These are phyloP conservation scores for Endoconidiophora polonica DNA, from an alignment of 2,329 filamentous ascomycete species.

Conservation along the genomic window DNA sequence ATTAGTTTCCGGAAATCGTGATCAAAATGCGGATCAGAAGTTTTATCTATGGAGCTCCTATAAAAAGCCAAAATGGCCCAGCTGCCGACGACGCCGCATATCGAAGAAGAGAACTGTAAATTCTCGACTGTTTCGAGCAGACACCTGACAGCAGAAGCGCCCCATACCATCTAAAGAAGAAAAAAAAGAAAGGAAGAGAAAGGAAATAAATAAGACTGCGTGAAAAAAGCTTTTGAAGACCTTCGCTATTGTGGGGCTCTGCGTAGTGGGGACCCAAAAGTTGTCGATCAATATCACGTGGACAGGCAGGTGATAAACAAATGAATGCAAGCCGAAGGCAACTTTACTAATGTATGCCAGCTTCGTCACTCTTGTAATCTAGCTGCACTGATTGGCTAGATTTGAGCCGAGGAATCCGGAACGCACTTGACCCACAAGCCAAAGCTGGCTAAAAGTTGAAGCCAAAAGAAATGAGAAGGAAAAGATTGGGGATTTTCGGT, in stretches of 20 bases:
- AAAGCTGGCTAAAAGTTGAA: too few species aligned
- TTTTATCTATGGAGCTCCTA: slow-evolving; percentile 10
- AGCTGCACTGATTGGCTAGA: slow-evolving; percentile 10
- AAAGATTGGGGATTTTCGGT: too few species aligned
- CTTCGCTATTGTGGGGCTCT: not conserved
- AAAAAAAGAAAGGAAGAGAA: slow-evolving; percentile 18
- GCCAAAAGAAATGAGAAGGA: too few species aligned
- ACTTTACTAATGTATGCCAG: too few species aligned
- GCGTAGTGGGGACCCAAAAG: not conserved
- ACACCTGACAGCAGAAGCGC: slow-evolving; percentile 17
- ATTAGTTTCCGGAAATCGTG: slow-evolving; percentile 29
- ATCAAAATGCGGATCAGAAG: slow-evolving; percentile 28
- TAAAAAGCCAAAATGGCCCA: slow-evolving; percentile 19
- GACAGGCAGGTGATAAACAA: not conserved
- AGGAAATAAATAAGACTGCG: not conserved
- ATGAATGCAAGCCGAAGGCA: slow-evolving; percentile 3
- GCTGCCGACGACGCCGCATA: slow-evolving; percentile 15
- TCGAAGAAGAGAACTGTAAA: slow-evolving; percentile 20
- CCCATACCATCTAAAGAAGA: slow-evolving; percentile 18
- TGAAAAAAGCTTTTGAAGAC: slow-evolving; percentile 1
- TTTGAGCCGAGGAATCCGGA: slow-evolving; percentile 11
- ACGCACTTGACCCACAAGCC: not conserved
- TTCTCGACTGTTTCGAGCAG: slow-evolving; percentile 13
- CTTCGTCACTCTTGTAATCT: slow-evolving; percentile 7
- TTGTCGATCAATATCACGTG: not conserved